These are phyloP conservation scores for Eutypa lata DNA, from an alignment of 2,329 filamentous ascomycete species.

Conservation along the genomic window DNA sequence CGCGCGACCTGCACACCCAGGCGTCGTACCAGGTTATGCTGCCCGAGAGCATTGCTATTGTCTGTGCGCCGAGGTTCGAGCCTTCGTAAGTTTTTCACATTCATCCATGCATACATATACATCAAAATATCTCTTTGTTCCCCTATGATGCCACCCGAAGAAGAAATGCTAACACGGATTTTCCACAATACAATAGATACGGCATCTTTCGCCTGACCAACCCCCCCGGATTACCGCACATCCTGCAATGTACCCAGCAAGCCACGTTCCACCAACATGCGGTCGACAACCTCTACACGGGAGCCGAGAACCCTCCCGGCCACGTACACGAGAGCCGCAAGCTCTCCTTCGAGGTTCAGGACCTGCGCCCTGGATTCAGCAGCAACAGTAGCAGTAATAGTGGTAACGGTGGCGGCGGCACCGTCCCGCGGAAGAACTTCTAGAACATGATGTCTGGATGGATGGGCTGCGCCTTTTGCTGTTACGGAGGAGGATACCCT, in stretches of 20 bases:
- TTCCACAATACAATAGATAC: slow-evolving; percentile 59
- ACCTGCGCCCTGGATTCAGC: slow-evolving; percentile 41
- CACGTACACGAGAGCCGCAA: slow-evolving; percentile 68
- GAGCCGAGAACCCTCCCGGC: slow-evolving; percentile 62
- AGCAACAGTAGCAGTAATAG: not conserved
- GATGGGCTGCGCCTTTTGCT: slow-evolving; percentile 12
- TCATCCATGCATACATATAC: too few species aligned
- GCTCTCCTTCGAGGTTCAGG: slow-evolving; percentile 58
- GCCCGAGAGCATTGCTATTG: slow-evolving; percentile 92
- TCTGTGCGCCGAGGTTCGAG: slow-evolving; percentile 80
- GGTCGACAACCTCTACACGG: slow-evolving; percentile 71
- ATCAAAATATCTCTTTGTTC: too few species aligned
- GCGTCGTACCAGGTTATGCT: slow-evolving; percentile 95
- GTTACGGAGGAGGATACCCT: not conserved
- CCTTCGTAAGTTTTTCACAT: slow-evolving; percentile 59
- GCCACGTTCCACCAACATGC: slow-evolving; percentile 80
- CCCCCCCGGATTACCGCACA: slow-evolving; percentile 83
- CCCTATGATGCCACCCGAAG: too few species aligned
- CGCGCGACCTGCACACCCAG: slow-evolving; percentile 88
- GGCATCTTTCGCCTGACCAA: slow-evolving; percentile 92
- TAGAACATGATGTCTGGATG: slow-evolving; percentile 25
- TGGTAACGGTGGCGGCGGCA: slow-evolving; percentile 13
- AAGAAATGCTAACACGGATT: not conserved
- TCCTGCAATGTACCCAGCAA: slow-evolving; percentile 72
- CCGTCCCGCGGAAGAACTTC: slow-evolving; percentile 21